Base-by-base conservation (phyloP, 176 grass and related monocot genomes). In the Rhynchospora breviuscula region DNA sequence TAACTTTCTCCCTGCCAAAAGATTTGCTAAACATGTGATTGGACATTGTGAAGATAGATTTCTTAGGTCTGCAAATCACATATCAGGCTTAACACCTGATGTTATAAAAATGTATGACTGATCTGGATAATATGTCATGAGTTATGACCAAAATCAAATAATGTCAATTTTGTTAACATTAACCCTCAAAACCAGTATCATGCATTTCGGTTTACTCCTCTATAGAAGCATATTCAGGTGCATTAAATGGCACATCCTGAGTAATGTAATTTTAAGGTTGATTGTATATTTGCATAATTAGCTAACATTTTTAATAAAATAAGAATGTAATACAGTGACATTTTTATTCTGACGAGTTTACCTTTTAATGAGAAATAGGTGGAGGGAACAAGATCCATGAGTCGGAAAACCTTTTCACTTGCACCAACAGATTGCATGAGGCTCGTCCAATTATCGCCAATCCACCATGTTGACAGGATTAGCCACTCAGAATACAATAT, bases 381-480 rank as follows among this genome's bases (percentile, higher is more conserved):
- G 72, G 90, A 91, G 44, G 96, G 96, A 15, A 95, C 84, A 48
- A 95, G 93, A 93, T 99, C 92, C 93, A 95, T 95, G 88, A 95
- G 87, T 45, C 85, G 81, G 64, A 99, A 99, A 62, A 99, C 91
- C 78, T 99, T 99, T 95, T 95, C 96, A 63, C 96, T 99, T 87
- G 96, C 96, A 64, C 96, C 93, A 5, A 99, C 85, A 11, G 96
- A 95, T 53, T 95, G 96, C 96, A 95, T 99, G 66, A 99, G 70
- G 65, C 91, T 95, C n/a, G 96, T 95, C 93, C 91, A 99, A 81
- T 95, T 99, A 85, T 99, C 96, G 83, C 93, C 96, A 81, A 99
- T 92, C 91, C 89, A 99, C 96, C 96, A 99, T 63, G 93, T 93
- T 63, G 96, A 99, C 77, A 93, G 91, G 84, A 99, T 99, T 81